These are phyloP conservation scores for Geotrichum phurueaensis DNA, from an alignment of 1,139 yeast genomes.

Conservation along the genomic window DNA sequence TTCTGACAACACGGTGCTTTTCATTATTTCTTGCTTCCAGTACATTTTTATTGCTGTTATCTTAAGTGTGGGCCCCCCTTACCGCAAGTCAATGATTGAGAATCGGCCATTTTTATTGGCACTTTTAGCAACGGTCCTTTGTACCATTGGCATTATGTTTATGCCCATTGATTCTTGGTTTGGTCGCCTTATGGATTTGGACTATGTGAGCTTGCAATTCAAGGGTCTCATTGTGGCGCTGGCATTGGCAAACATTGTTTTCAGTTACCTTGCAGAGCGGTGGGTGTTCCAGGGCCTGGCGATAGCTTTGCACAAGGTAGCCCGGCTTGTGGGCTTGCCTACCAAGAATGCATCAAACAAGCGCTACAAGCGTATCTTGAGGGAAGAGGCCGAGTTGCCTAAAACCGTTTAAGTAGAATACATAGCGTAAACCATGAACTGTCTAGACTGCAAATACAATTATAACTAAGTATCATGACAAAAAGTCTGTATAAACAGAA, in stretches of 20 bases:
- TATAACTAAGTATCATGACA: background rate
- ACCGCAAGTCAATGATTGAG: constrained; percentile 65
- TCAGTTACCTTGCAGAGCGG: constrained; percentile 45
- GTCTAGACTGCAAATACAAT: background rate
- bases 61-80: constrained; percentile 92
- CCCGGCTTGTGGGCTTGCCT: constrained; percentile 25
- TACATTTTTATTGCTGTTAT: constrained; percentile 79
- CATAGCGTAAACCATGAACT: background rate
- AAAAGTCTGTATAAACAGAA: background rate
- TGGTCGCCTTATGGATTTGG: constrained; percentile 71
- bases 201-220: constrained; percentile 50
- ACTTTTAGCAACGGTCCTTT: constrained; percentile 43
- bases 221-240: constrained; percentile 46
- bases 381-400: constrained; percentile 2
- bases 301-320: constrained; percentile 28
- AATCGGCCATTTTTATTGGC: constrained; percentile 70
- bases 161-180: constrained; percentile 43
- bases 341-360: constrained; percentile 16
- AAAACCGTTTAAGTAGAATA: constrained; percentile 3
- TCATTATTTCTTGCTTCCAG: constrained; percentile 78
- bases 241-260: constrained; percentile 47
- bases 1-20: constrained; percentile 82
- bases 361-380: constrained; percentile 15
- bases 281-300: constrained; percentile 35
- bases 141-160: constrained; percentile 39